phyloP scores from a whole-genome alignment of 495 filamentous ascomycete genomes.

The Aspergillus homomorphus region DNA sequence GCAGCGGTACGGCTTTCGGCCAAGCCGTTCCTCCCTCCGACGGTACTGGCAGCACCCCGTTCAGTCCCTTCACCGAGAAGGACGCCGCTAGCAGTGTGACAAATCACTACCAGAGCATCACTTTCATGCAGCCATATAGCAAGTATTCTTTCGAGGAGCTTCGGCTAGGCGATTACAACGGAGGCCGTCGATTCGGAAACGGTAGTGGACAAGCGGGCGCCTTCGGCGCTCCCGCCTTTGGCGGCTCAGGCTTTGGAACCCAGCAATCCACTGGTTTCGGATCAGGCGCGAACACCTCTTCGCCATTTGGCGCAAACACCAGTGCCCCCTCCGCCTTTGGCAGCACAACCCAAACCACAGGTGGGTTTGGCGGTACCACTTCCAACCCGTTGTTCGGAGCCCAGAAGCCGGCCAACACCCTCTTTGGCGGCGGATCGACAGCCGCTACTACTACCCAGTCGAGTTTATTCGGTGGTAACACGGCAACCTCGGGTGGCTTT shows the following conservation, averaged over 20 bases:
- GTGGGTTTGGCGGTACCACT: conserved; percentile 54
- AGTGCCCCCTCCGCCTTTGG: conserved; percentile 42
- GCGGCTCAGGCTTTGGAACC: conserved; percentile 40
- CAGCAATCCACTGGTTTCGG: conserved; percentile 50
- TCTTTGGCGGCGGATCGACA: conserved; percentile 34
- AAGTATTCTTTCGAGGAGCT: conserved; percentile 91
- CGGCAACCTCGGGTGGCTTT: conserved; percentile 28
- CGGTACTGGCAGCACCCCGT: conserved; percentile 73
- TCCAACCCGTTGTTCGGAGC: conserved; percentile 41
- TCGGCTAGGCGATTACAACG: conserved; percentile 81
- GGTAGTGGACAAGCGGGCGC: conserved; percentile 75
- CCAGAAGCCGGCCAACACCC: conserved; percentile 35
- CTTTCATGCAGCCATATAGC: conserved; percentile 79
- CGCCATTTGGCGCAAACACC: conserved; percentile 54
- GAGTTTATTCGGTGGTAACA: conserved; percentile 28
- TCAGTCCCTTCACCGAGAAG: conserved; percentile 76
- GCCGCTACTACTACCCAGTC: conserved; percentile 26
- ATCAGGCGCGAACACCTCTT: conserved; percentile 31
- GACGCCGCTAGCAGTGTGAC: conserved; percentile 57
- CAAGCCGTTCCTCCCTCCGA: conserved; percentile 44
- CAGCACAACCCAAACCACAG: conserved; percentile 48
- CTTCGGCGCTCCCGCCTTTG: conserved; percentile 62
- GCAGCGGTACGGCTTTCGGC: conserved; percentile 47
- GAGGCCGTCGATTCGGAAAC: conserved; percentile 79
- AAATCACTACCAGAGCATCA: conserved; percentile 83